Evolutionary conservation across 805 yeast species (phyloP).

Genomic region (Sugiyamaella smithiae): DNA sequence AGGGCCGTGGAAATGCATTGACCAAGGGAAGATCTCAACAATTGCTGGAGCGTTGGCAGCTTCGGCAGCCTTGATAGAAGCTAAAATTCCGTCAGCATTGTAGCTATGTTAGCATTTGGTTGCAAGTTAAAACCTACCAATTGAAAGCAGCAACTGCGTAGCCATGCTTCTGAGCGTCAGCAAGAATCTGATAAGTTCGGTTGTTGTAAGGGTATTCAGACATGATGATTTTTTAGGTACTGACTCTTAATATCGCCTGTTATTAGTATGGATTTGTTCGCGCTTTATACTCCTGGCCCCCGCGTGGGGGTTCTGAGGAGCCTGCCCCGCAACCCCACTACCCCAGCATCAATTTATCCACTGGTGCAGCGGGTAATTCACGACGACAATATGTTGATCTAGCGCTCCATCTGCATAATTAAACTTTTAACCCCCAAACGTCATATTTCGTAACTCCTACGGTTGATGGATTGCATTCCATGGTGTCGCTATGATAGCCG

Average conservation of each 20-base stretch:
- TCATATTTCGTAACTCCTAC: too few species aligned
- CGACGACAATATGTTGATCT: too few species aligned
- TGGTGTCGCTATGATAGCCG: too few species aligned
- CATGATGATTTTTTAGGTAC: too few species aligned
- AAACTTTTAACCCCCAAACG: too few species aligned
- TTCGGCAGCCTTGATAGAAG: slow-evolving; percentile 39
- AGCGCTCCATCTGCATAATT: too few species aligned
- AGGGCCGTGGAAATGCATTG: slow-evolving; percentile 35
- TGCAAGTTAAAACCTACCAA: slow-evolving; percentile 21
- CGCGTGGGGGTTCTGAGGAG: neutral
- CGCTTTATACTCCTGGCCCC: slow-evolving; percentile 1
- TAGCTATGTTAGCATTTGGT: slow-evolving; percentile 20
- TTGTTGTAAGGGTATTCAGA: slow-evolving; percentile 17
- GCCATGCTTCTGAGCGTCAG: slow-evolving; percentile 33
- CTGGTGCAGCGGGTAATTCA: too few species aligned
- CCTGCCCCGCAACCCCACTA: neutral
- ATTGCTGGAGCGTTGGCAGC: slow-evolving; percentile 35
- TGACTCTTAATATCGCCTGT: slow-evolving; percentile 18
- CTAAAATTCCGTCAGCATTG: slow-evolving; percentile 37
- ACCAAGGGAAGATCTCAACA: slow-evolving; percentile 40
- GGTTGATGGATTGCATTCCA: too few species aligned
- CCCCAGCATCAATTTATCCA: neutral
- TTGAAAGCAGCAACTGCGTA: slow-evolving; percentile 38
- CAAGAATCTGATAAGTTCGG: slow-evolving; percentile 33
- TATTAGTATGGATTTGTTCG: neutral